A percentile compares a stretch with the other conserved stretches of the same genome.
phyloP scores from a whole-genome alignment of 148 eudicot genomes.

The Cornus florida region DNA sequence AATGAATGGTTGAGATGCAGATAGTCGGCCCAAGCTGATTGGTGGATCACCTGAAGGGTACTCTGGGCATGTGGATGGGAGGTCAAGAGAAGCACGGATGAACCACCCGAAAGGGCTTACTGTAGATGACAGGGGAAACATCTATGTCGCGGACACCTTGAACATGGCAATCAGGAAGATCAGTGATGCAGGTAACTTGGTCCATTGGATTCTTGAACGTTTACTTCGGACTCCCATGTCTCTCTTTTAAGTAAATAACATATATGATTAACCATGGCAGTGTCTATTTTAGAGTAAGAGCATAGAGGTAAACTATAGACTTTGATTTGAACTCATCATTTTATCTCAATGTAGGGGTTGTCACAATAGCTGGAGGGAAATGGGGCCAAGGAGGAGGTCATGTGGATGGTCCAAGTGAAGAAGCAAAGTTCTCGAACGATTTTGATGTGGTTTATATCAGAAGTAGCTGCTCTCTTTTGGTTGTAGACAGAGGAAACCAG shows the following conservation, averaged over 20 bases:
- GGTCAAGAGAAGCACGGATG: constrained; percentile 79
- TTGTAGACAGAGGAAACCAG: constrained; percentile 82
- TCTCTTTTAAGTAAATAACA: too few species aligned
- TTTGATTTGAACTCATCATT: not conserved
- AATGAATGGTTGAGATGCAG: constrained; percentile 38
- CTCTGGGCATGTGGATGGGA: constrained; percentile 87
- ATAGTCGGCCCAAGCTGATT: constrained; percentile 72
- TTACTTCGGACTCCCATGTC: not conserved
- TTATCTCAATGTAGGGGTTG: constrained; percentile 56
- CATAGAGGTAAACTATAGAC: not conserved
- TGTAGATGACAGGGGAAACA: constrained; percentile 72
- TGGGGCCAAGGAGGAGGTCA: constrained; percentile 62
- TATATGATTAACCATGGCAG: not conserved
- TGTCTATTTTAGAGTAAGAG: not conserved
- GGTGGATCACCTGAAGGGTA: constrained; percentile 84
- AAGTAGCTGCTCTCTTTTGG: constrained; percentile 74
- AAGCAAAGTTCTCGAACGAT: constrained; percentile 75
- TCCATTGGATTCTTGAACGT: not conserved
- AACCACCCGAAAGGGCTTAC: constrained; percentile 77
- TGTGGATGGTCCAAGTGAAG: constrained; percentile 74
- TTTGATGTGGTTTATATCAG: constrained; percentile 63
- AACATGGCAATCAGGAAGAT: constrained; percentile 83
- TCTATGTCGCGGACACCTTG: constrained; percentile 77
- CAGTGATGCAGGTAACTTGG: constrained; percentile 56
- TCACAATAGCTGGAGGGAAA: constrained; percentile 85